A percentile compares a stretch with the other conserved stretches of the same genome.
Conservation (phyloP, 1,284 basidiomycete genomes). For the Sporisorium reilianum region DNA sequence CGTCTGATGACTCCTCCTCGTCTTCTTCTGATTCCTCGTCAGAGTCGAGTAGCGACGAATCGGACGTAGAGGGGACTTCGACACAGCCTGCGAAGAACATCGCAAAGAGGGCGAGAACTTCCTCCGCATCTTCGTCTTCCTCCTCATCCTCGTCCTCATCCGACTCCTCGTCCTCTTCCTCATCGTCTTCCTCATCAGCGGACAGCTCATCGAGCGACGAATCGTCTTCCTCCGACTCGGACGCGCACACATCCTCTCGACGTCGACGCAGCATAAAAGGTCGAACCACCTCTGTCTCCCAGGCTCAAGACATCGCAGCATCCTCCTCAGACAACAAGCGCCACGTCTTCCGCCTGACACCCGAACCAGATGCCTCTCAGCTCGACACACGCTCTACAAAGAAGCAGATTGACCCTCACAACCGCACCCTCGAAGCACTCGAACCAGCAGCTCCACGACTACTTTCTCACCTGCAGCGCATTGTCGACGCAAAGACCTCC, state of each 20-base stretch:
- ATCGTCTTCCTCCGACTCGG: constrained; percentile 19
- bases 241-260: not conserved
- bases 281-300: not conserved
- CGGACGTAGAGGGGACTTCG: not conserved
- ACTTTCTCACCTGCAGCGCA: constrained; percentile 23
- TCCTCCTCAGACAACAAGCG: constrained; percentile 3
- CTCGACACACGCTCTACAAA: not conserved
- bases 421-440: constrained; percentile 4
- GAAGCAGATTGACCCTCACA: not conserved
- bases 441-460: constrained; percentile 9
- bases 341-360: constrained; percentile 32
- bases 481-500: constrained; percentile 24
- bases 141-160: constrained; percentile 22
- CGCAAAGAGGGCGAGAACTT: not conserved
- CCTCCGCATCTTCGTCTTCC: constrained; percentile 13
- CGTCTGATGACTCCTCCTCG: constrained; percentile 38
- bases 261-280: not conserved
- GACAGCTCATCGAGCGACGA: constrained; percentile 5
- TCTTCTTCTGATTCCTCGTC: constrained; percentile 34
- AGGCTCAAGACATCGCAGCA: not conserved
- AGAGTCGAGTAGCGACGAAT: constrained; percentile 21
- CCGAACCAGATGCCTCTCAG: constrained; percentile 13
- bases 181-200: constrained; percentile 9
- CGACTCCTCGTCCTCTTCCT: constrained; percentile 3
- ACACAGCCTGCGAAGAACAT: not conserved